Evolutionary conservation across 768 basidiomycete species (phyloP).

Genomic region (Crassisporium funariophilum): DNA sequence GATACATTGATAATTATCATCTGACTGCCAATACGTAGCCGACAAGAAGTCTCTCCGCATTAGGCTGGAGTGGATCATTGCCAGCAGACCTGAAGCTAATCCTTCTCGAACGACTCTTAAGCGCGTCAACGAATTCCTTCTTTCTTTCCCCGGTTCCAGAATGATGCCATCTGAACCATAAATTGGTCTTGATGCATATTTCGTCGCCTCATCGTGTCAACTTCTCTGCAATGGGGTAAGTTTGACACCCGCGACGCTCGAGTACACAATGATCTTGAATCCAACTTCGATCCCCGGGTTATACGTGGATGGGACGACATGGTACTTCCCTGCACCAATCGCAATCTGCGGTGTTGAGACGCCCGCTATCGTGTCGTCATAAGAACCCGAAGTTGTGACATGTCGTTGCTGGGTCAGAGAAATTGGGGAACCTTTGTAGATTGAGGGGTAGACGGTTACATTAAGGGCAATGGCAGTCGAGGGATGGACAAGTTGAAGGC

Average conservation of each 20-base stretch:
- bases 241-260: conserved; percentile 36
- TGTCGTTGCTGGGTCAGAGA: conserved; percentile 29
- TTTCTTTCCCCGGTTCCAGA: conserved; percentile 20
- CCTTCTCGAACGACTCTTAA: conserved; percentile 78
- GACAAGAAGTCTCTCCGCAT: conserved; percentile 67
- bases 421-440: conserved; percentile 16
- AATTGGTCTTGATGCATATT: too few species aligned
- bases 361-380: conserved; percentile 74
- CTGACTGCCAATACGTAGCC: not conserved
- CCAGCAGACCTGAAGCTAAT: conserved; percentile 73
- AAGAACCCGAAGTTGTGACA: conserved; percentile 76
- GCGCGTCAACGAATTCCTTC: conserved; percentile 38
- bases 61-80: conserved; percentile 85
- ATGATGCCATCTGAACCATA: too few species aligned
- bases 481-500: conserved; percentile 60
- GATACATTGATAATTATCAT: not conserved
- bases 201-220: not conserved
- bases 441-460: conserved; percentile 54
- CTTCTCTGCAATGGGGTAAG: conserved; percentile 9
- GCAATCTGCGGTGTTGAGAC: conserved; percentile 58
- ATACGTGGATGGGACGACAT: conserved; percentile 75
- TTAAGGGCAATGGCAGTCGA: conserved; percentile 54
- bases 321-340: conserved; percentile 65
- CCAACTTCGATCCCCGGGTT: conserved; percentile 53
- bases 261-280: conserved; percentile 67